Percentiles rank a stretch among this genome's conserved stretches.
Conservation (phyloP, 805 yeast genomes). For the Schwanniomyces occidentalis region DNA sequence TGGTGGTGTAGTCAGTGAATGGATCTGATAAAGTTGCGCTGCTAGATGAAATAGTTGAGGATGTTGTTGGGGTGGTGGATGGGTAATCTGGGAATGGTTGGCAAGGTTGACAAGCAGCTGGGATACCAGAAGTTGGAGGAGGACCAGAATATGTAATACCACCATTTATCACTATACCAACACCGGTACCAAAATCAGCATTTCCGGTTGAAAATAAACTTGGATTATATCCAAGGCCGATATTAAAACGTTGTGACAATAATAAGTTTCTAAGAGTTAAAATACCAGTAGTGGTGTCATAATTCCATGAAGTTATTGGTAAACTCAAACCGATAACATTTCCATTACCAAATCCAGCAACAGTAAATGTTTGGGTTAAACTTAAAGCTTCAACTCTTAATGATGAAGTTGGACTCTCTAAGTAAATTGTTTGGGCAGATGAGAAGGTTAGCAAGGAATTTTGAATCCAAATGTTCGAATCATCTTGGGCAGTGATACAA, state of each 20-base stretch:
- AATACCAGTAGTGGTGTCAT: conserved; percentile 18
- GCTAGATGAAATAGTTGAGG: background rate
- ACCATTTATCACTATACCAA: background rate
- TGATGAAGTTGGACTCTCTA: conserved; percentile 17
- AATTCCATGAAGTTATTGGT: conserved; percentile 2
- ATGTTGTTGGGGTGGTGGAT: background rate
- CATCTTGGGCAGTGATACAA: conserved; percentile 20
- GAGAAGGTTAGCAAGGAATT: conserved; percentile 15
- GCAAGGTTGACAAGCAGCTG: conserved; percentile 2
- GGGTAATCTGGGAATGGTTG: conserved; percentile 5
- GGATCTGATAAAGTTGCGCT: conserved; percentile 7
- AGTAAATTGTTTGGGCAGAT: conserved; percentile 17
- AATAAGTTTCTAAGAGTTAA: conserved; percentile 15
- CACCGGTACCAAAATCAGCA: conserved; percentile 3
- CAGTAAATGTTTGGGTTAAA: conserved; percentile 18
- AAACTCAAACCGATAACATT: conserved; percentile 16
- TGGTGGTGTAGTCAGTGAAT: conserved; percentile 20
- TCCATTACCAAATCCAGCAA: conserved; percentile 27
- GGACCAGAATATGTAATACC: conserved; percentile 2
- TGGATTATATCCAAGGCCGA: conserved; percentile 9
- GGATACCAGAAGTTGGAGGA: conserved; percentile 3
- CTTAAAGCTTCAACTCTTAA: conserved; percentile 15
- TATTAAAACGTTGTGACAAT: conserved; percentile 3
- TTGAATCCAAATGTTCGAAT: conserved; percentile 10
- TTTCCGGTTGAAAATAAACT: background rate